Conservation (phyloP, 116 monocot genomes). For the Zostera marina region DNA sequence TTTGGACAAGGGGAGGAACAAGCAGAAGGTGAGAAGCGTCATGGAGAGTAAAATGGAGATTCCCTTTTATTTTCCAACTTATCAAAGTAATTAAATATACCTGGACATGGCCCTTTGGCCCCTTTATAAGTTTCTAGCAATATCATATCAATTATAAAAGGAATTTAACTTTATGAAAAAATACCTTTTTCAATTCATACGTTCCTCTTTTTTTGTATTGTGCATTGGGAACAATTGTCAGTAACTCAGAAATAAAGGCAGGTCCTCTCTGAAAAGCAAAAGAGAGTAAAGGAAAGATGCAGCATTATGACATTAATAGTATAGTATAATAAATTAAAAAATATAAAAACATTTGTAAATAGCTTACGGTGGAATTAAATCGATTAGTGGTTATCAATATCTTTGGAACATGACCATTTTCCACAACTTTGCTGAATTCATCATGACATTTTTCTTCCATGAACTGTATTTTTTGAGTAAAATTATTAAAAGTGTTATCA, state of each 20-base stretch:
- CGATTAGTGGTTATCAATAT: slow-evolving; percentile 90
- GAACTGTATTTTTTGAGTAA: slow-evolving; percentile 38
- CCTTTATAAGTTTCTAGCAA: no score
- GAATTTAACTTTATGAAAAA: not conserved
- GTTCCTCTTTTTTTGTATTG: slow-evolving; percentile 84
- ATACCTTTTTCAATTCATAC: slow-evolving; percentile 83
- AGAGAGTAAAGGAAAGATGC: not conserved
- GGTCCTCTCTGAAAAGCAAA: slow-evolving; percentile 54
- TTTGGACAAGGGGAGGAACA: no score
- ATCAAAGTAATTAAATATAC: no score
- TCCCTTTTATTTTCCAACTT: no score
- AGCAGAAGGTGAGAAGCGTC: no score
- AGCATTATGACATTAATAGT: not conserved
- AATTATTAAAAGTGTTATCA: no score
- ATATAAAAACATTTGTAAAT: slow-evolving; percentile 1
- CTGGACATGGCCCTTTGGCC: no score
- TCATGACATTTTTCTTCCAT: slow-evolving; percentile 84
- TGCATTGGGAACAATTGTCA: slow-evolving; percentile 64
- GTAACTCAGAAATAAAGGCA: slow-evolving; percentile 51
- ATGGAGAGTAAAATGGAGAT: no score
- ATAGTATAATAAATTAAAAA: not conserved
- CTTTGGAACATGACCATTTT: slow-evolving; percentile 40
- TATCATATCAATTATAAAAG: no score
- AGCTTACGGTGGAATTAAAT: slow-evolving; percentile 74
- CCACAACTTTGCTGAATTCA: slow-evolving; percentile 67